phyloP scores from a whole-genome alignment of 2,329 filamentous ascomycete species.

The Zasmidium angulare region DNA sequence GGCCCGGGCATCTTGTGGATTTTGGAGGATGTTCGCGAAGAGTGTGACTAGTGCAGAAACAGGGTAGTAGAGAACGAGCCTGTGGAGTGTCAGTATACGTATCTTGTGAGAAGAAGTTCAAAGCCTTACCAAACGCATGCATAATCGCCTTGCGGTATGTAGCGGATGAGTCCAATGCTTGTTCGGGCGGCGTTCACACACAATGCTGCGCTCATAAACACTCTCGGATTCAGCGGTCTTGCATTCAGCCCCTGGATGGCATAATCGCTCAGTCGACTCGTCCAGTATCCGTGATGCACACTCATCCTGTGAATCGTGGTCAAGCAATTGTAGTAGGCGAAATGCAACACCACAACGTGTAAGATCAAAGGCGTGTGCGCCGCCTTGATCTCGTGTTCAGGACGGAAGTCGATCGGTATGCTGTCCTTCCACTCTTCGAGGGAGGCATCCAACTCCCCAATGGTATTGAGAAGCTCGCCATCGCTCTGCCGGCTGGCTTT shows the following conservation, averaged over 20 bases:
- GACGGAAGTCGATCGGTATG: constrained; percentile 94
- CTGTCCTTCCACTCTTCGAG: constrained; percentile 95
- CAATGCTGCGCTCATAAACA: constrained; percentile 89
- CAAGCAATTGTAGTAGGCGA: constrained; percentile 96
- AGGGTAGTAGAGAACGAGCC: constrained; percentile 93
- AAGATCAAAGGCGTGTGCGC: constrained; percentile 90
- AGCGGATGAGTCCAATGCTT: constrained; percentile 90
- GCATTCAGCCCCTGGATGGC: constrained; percentile 93
- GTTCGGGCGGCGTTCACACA: constrained; percentile 91
- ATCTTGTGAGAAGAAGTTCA: neutral
- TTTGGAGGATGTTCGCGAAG: constrained; percentile 95
- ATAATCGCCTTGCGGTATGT: constrained; percentile 92
- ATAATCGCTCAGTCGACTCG: constrained; percentile 88
- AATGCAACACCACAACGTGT: constrained; percentile 90
- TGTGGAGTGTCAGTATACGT: constrained; percentile 28
- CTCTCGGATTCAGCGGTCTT: constrained; percentile 83
- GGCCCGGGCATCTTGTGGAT: constrained; percentile 84
- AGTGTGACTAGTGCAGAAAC: constrained; percentile 92
- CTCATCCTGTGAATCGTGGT: constrained; percentile 99
- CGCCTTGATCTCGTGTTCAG: constrained; percentile 92
- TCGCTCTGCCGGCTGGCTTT: constrained; percentile 89
- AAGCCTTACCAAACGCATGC: constrained; percentile 82
- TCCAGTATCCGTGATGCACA: constrained; percentile 97
- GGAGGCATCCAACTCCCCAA: constrained; percentile 80
- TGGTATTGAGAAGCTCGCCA: constrained; percentile 90